These are phyloP conservation scores for Aureobasidium leucospermi DNA, from an alignment of 2,329 filamentous ascomycete genomes.

Conservation along the genomic window DNA sequence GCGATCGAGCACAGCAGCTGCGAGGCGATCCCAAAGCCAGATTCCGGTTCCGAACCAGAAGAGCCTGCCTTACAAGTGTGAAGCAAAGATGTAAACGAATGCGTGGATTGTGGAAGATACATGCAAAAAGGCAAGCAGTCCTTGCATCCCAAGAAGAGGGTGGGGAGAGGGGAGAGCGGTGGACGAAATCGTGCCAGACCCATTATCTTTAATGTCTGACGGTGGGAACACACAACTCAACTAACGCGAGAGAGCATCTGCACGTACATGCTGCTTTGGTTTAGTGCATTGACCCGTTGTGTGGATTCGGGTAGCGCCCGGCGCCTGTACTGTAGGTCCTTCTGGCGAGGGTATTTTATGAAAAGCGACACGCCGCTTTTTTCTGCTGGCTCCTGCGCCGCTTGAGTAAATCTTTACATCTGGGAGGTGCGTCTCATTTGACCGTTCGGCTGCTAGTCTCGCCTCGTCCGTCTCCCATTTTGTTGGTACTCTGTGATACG, in stretches of 20 bases:
- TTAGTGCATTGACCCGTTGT: conserved; percentile 14
- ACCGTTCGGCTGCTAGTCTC: conserved; percentile 8
- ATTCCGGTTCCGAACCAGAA: conserved; percentile 1
- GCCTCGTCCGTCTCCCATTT: conserved; percentile 1
- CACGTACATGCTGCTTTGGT: conserved; percentile 14
- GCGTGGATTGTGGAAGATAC: not conserved
- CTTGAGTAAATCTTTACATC: conserved; percentile 1
- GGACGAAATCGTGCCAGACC: conserved; percentile 11
- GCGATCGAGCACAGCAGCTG: conserved; percentile 11
- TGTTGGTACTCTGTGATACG: conserved; percentile 9
- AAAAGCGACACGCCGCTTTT: conserved; percentile 7
- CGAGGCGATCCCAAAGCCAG: conserved; percentile 7
- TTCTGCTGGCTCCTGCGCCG: conserved; percentile 6
- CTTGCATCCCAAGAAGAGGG: conserved; percentile 9
- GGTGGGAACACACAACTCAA: conserved; percentile 12
- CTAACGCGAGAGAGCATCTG: conserved; percentile 14
- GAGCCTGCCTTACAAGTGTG: not conserved
- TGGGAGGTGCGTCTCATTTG: conserved; percentile 3
- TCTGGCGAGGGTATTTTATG: conserved; percentile 12
- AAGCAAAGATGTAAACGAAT: conserved; percentile 1
- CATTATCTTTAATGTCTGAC: conserved; percentile 15
- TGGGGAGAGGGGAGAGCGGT: conserved; percentile 11
- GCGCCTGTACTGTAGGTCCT: conserved; percentile 8
- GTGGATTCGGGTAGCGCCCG: conserved; percentile 13
- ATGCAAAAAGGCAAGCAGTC: conserved; percentile 12